These are phyloP conservation scores for Eimeria praecox DNA, from an alignment of 169 alveolate genomes.

Conservation along the genomic window DNA sequence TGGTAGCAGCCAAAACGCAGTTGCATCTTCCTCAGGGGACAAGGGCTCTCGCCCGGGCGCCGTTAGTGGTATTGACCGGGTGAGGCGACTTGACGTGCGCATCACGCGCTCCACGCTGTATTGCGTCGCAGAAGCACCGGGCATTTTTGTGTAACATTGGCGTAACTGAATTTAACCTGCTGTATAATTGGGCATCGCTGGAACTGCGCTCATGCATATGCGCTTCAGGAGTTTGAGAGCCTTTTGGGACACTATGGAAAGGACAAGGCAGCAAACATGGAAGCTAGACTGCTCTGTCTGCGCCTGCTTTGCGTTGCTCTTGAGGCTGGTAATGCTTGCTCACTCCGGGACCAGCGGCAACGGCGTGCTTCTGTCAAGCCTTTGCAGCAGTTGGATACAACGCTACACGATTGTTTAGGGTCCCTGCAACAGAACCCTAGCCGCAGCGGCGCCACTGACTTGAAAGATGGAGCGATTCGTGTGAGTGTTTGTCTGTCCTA, in stretches of 20 bases:
- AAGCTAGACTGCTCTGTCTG: slow-evolving; percentile 37
- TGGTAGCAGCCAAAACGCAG: not conserved
- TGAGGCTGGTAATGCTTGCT: slow-evolving; percentile 52
- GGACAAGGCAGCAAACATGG: slow-evolving; percentile 39
- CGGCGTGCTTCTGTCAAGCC: not conserved
- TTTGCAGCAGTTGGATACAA: not conserved
- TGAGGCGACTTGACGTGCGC: not conserved
- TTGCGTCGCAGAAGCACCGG: not conserved
- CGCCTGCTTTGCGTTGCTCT: slow-evolving; percentile 52
- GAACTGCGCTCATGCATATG: not conserved
- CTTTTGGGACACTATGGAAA: slow-evolving; percentile 25
- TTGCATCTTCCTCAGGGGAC: not conserved
- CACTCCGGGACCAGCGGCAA: not conserved
- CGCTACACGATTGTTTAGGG: not conserved
- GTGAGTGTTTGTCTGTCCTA: not conserved
- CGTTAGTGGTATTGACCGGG: slow-evolving; percentile 59
- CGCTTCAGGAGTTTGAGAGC: slow-evolving; percentile 48
- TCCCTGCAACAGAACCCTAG: not conserved
- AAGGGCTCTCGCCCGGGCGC: slow-evolving; percentile 19
- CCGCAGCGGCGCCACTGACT: not conserved
- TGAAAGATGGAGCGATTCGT: slow-evolving; percentile 18
- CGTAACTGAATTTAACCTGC: not conserved
- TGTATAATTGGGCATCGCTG: not conserved
- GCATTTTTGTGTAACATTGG: not conserved
- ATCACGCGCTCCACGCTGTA: not conserved